Evolutionary conservation across 1,284 basidiomycete species (phyloP).

Genomic region (Melampsora americana): DNA sequence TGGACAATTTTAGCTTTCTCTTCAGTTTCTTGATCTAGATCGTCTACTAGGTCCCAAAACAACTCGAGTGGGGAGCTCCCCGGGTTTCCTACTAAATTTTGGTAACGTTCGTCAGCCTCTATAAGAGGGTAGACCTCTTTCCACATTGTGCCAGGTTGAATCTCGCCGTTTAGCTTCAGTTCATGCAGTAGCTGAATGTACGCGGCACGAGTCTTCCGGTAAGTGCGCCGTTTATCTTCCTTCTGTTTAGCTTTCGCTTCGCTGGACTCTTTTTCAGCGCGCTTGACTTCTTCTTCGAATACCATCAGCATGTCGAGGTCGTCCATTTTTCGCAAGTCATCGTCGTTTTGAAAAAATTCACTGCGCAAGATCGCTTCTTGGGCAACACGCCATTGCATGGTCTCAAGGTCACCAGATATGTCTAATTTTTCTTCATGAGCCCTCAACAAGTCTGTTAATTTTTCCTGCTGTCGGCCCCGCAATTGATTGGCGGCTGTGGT

Average conservation of each 20-base stretch:
- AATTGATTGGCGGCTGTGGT: constrained; percentile 61
- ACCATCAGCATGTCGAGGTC: constrained; percentile 82
- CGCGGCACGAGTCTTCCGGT: constrained; percentile 79
- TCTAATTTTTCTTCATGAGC: constrained; percentile 40
- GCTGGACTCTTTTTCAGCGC: constrained; percentile 80
- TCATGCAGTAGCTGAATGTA: constrained; percentile 75
- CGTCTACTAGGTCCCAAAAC: constrained; percentile 90
- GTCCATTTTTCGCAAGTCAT: constrained; percentile 72
- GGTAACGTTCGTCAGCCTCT: constrained; percentile 74
- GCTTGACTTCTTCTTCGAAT: constrained; percentile 83
- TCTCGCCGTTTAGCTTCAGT: constrained; percentile 65
- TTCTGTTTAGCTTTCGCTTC: constrained; percentile 72
- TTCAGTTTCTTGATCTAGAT: constrained; percentile 77
- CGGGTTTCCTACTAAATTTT: constrained; percentile 77
- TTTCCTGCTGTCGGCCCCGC: constrained; percentile 41
- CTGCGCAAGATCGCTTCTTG: constrained; percentile 71
- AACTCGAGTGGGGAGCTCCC: constrained; percentile 92
- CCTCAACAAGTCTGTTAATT: constrained; percentile 33
- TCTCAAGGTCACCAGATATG: constrained; percentile 47
- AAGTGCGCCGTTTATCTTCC: constrained; percentile 75
- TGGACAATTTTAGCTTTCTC: constrained; percentile 67
- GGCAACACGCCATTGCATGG: constrained; percentile 81
- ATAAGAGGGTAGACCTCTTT: constrained; percentile 77
- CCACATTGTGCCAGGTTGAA: constrained; percentile 84
- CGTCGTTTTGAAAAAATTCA: constrained; percentile 70